A percentile compares a stretch with the other conserved stretches of the same genome.
Conservation (phyloP, 768 basidiomycete genomes). For the Melanogaster broomeanus region DNA sequence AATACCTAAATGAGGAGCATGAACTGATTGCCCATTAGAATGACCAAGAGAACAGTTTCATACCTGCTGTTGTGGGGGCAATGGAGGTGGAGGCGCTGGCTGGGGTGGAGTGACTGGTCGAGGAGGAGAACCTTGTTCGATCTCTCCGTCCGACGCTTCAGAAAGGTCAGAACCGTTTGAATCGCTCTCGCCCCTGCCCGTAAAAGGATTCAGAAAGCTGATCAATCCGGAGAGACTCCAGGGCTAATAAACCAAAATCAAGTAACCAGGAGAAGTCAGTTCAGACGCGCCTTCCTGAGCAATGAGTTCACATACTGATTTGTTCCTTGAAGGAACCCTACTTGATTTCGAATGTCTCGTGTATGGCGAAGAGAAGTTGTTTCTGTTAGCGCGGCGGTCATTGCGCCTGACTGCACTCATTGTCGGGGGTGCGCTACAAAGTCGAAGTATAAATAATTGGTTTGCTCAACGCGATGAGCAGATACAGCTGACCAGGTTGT, state of each 20-base stretch:
- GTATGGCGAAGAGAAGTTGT: constrained; percentile 56
- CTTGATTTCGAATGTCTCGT: constrained; percentile 37
- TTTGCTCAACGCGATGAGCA: constrained; percentile 5
- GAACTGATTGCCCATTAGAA: constrained; percentile 21
- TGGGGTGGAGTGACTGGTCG: constrained; percentile 27
- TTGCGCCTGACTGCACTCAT: constrained; percentile 62
- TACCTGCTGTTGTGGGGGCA: constrained; percentile 27
- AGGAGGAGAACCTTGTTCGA: constrained; percentile 28
- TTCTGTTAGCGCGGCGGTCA: constrained; percentile 41
- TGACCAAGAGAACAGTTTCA: constrained; percentile 18
- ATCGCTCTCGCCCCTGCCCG: constrained; percentile 25
- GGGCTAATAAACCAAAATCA: constrained; percentile 27
- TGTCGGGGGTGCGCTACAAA: not conserved
- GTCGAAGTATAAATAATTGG: constrained; percentile 9
- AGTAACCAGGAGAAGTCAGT: not conserved
- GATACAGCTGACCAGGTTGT: not conserved
- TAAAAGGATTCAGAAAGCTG: constrained; percentile 51
- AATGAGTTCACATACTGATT: constrained; percentile 43
- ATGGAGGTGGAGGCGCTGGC: constrained; percentile 17
- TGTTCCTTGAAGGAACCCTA: constrained; percentile 35
- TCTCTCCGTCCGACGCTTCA: constrained; percentile 24
- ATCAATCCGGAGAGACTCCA: constrained; percentile 58
- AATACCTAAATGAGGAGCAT: constrained; percentile 22
- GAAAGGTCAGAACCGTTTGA: constrained; percentile 21
- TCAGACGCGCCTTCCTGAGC: not conserved